phyloP scores from a whole-genome alignment of 1,284 basidiomycete genomes.

The Uromyces viciae-fabae region DNA sequence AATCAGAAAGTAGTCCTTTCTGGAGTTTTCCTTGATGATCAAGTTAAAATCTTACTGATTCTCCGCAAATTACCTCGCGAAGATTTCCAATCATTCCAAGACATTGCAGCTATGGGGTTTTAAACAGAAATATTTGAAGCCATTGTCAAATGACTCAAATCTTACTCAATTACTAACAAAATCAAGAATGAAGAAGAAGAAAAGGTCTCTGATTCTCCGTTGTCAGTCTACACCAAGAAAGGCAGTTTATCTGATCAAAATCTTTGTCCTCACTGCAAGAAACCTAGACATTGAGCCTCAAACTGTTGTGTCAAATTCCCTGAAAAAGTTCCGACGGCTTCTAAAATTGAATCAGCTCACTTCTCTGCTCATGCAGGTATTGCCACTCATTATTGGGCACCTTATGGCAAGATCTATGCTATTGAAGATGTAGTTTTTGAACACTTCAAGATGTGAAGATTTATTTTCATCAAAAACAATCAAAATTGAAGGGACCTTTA shows the following conservation, averaged over 20 bases:
- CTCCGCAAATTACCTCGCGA: not conserved
- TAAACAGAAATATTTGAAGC: not conserved
- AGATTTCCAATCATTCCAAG: not conserved
- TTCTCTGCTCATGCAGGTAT: too few relatives aligned
- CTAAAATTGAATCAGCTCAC: too few relatives aligned
- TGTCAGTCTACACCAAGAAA: not conserved
- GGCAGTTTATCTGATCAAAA: not conserved
- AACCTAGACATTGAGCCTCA: not conserved
- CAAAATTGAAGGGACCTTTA: too few relatives aligned
- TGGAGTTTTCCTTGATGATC: not conserved
- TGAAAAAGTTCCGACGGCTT: not conserved
- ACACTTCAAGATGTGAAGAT: too few relatives aligned
- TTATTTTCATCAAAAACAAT: too few relatives aligned
- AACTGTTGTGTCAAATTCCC: conserved; percentile 17
- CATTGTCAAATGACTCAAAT: not conserved
- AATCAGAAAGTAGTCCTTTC: not conserved
- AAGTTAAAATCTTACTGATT: not conserved
- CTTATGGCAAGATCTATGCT: too few relatives aligned
- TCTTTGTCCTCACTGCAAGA: not conserved
- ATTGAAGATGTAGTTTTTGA: too few relatives aligned
- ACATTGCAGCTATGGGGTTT: not conserved
- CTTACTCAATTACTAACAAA: not conserved
- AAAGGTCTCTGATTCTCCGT: not conserved
- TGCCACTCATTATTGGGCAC: too few relatives aligned
- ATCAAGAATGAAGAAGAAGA: not conserved